Conservation (phyloP, 1,139 yeast genomes). For the Suhomyces kunorum region DNA sequence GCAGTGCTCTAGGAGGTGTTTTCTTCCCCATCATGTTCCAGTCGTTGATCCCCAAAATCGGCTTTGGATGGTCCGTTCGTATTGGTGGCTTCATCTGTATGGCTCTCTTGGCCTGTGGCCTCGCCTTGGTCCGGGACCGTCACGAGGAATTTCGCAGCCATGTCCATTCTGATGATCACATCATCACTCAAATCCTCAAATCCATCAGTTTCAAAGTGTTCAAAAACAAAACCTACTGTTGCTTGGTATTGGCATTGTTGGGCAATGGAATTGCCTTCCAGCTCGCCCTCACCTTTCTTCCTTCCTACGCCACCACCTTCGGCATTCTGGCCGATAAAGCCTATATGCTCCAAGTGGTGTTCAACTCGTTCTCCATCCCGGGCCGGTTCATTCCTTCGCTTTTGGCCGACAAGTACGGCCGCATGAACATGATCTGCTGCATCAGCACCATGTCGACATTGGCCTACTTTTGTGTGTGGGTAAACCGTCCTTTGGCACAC, state of each 20-base stretch:
- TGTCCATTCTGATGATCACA: neutral
- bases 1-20: slow-evolving; percentile 35
- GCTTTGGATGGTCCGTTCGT: slow-evolving; percentile 34
- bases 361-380: slow-evolving; percentile 32
- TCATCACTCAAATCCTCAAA: slow-evolving; percentile 20
- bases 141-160: slow-evolving; percentile 20
- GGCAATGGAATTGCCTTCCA: slow-evolving; percentile 36
- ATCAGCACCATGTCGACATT: slow-evolving; percentile 23
- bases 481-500: slow-evolving; percentile 31
- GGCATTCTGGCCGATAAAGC: slow-evolving; percentile 26
- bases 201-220: slow-evolving; percentile 32
- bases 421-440: slow-evolving; percentile 31
- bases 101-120: slow-evolving; percentile 19
- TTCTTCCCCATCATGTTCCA: slow-evolving; percentile 28
- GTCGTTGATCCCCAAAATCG: slow-evolving; percentile 25
- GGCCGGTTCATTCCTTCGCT: slow-evolving; percentile 33
- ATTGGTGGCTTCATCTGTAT: slow-evolving; percentile 27
- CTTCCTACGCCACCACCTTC: slow-evolving; percentile 32
- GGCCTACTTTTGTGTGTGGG: slow-evolving; percentile 30
- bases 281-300: slow-evolving; percentile 28
- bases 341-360: slow-evolving; percentile 28
- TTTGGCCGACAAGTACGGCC: slow-evolving; percentile 34
- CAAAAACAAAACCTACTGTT: slow-evolving; percentile 27
- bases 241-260: slow-evolving; percentile 30
- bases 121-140: slow-evolving; percentile 24